phyloP scores from a whole-genome alignment of 2,329 filamentous ascomycete genomes.

The Sclerotinia glacialis region DNA sequence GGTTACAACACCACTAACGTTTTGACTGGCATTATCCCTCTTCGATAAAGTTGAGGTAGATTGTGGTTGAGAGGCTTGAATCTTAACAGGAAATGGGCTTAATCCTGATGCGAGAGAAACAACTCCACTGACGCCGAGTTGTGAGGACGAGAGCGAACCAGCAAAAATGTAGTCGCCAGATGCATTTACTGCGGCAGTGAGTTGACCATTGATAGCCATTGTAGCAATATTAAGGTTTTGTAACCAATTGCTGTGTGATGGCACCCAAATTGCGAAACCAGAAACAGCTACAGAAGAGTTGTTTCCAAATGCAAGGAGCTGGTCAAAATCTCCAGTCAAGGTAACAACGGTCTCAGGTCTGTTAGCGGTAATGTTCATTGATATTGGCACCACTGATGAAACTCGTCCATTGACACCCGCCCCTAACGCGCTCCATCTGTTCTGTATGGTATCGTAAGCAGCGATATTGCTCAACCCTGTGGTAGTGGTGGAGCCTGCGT shows the following conservation, averaged over 20 bases:
- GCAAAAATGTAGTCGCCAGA: constrained; percentile 67
- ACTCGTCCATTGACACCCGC: constrained; percentile 83
- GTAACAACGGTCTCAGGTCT: constrained; percentile 71
- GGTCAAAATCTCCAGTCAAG: constrained; percentile 75
- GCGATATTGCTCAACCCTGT: constrained; percentile 73
- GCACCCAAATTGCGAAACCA: constrained; percentile 91
- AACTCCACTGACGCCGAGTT: constrained; percentile 69
- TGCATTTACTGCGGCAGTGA: constrained; percentile 69
- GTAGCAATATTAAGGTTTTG: constrained; percentile 67
- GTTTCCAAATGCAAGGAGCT: constrained; percentile 65
- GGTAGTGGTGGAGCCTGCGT: constrained; percentile 60
- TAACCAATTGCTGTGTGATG: constrained; percentile 81
- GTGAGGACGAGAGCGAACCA: constrained; percentile 76
- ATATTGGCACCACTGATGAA: constrained; percentile 68
- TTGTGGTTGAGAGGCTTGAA: constrained; percentile 43
- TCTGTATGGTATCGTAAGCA: constrained; percentile 65
- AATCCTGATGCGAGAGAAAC: constrained; percentile 59
- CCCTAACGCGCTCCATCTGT: constrained; percentile 75
- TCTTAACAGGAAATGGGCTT: constrained; percentile 56
- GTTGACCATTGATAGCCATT: constrained; percentile 66
- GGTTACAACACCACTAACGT: constrained; percentile 66
- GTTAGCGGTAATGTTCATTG: constrained; percentile 70
- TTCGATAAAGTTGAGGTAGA: constrained; percentile 45
- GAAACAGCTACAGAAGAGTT: constrained; percentile 60
- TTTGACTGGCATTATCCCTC: constrained; percentile 45